Evolutionary conservation across 345 rosid genomes (phyloP).

Genomic region (Eucalyptus pumila): DNA sequence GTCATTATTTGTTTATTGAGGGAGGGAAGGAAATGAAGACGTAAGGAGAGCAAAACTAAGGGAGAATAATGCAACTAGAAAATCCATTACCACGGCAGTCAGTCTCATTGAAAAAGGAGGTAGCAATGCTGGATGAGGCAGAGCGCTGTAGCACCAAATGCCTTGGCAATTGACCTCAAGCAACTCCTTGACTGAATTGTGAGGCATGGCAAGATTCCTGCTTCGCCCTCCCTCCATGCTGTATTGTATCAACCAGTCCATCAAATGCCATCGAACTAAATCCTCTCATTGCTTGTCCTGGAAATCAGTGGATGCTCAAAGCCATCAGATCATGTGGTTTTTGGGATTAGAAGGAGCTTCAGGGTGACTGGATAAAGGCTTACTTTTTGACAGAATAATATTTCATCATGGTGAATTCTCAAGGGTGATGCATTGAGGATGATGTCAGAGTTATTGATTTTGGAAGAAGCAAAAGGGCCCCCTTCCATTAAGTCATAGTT

Average conservation of each 20-base stretch:
- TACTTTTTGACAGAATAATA: neutral
- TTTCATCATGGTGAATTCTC: neutral
- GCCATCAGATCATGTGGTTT: neutral
- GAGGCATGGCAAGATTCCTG: neutral
- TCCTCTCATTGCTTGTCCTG: neutral
- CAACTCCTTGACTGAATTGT: neutral
- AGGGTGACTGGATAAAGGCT: neutral
- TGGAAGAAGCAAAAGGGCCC: neutral
- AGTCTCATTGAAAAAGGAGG: neutral
- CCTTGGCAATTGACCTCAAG: neutral
- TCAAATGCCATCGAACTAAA: neutral
- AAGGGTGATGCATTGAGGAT: neutral
- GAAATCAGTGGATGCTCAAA: neutral
- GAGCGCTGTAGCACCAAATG: neutral
- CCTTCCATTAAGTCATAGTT: neutral
- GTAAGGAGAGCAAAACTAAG: neutral
- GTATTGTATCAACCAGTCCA: neutral
- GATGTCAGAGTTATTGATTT: neutral
- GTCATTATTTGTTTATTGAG: neutral
- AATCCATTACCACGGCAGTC: neutral
- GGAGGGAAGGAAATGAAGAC: neutral
- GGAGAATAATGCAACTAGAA: neutral
- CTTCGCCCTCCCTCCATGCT: neutral
- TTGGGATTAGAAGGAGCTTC: neutral
- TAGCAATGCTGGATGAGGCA: neutral